Base-by-base conservation (phyloP, 2,329 filamentous ascomycete species). In the Pestalotiopsis sp. region DNA sequence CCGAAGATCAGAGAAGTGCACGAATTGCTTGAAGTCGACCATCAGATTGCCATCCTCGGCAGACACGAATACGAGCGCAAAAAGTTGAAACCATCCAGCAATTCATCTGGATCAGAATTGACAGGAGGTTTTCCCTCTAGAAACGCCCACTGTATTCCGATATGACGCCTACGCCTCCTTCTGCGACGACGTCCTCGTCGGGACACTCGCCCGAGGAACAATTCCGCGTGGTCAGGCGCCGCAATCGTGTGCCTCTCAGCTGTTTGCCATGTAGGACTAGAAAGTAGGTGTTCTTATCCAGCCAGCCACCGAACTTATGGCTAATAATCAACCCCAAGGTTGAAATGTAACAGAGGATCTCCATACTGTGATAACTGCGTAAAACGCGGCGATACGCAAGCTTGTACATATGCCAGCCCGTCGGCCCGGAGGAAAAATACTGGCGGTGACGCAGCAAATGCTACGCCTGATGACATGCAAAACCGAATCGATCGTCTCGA, bases 401-500 rank as follows among this genome's bases (percentile, higher is more conserved):
- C 93, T 68, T 98, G 95, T 83, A 92, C 92, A 73, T 98, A 98
- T 84, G 94, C 94, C 61, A 87, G 90, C 65, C 91, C 90, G 49
- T 81, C 85, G 39, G 84, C 83, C 66, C 89, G 93, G 74, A 96
- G 93, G 81, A 97, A 93, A 86, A 90, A 84, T 76, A 88, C 91
- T 80, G 87, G 82, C 82, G 76, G 69, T 71, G 73, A 72, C 41
- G 89, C 82, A 85, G 87, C 79, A 70, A 81, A 86, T 74, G 82
- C 86, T 67, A 90, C 81, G 74, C 94, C 95, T 64, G 95, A 97
- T 86, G 95, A 98, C 81, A 98, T 98, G 95, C 95, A 98, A 83
- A 97, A 97, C 78, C 92, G 96, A 79, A 98, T 98, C 83, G 95
- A 98, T 84, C 90, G 95, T 75, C 86, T 98, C 73, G 95, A 98